Evolutionary conservation across 495 filamentous ascomycete genomes (phyloP).

Genomic region (Annulohypoxylon maeteangense): DNA sequence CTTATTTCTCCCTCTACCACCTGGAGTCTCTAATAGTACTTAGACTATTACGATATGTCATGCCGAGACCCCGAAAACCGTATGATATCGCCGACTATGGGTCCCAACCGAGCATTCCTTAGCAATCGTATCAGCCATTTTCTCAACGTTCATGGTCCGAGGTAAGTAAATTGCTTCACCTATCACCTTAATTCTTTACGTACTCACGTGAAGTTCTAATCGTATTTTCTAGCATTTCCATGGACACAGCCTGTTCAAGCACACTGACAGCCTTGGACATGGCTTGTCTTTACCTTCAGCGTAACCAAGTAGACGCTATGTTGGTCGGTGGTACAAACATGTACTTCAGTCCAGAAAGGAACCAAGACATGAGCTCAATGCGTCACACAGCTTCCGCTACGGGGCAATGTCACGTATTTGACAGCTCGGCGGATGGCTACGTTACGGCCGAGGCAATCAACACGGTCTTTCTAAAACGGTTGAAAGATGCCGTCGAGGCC

Average conservation of each 20-base stretch:
- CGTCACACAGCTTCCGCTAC: neutral
- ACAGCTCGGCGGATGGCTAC: neutral
- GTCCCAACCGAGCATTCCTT: neutral
- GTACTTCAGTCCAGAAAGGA: neutral
- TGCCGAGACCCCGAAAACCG: neutral
- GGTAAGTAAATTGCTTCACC: neutral
- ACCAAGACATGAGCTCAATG: neutral
- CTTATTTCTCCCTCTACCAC: neutral
- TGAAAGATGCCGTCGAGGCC: neutral
- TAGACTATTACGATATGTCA: neutral
- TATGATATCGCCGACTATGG: neutral
- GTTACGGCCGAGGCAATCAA: neutral
- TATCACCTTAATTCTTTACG: neutral
- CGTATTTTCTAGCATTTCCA: neutral
- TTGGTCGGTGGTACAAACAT: neutral
- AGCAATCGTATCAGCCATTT: neutral
- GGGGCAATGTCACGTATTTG: neutral
- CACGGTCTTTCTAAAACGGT: neutral
- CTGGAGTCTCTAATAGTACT: neutral
- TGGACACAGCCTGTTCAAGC: neutral
- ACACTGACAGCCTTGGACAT: neutral
- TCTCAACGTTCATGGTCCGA: neutral
- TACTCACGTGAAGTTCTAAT: neutral
- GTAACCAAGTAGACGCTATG: neutral
- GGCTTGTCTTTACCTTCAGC: neutral